A percentile compares a stretch with the other conserved stretches of the same genome.
phyloP scores from a whole-genome alignment of 164 flowering plant genomes.

The Kalanchoe fedtschenkoi region DNA sequence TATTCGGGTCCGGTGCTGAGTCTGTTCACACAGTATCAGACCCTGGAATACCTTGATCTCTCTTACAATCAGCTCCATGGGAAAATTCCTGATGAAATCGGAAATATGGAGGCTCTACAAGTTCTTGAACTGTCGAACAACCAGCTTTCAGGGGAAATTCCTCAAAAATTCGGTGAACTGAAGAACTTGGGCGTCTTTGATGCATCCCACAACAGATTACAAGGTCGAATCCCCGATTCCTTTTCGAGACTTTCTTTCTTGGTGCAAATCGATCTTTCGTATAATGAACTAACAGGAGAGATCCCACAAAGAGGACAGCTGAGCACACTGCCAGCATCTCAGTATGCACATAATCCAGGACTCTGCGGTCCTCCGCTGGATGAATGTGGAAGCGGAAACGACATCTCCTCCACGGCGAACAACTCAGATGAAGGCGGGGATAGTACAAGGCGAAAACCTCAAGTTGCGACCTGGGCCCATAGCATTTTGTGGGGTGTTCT shows the following conservation, averaged over 20 bases:
- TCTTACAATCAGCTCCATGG: slow-evolving; percentile 75
- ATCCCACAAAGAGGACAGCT: slow-evolving; percentile 81
- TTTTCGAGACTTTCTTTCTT: slow-evolving; percentile 68
- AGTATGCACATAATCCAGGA: slow-evolving; percentile 74
- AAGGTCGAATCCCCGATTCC: slow-evolving; percentile 79
- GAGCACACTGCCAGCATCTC: slow-evolving; percentile 75
- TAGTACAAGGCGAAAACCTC: slow-evolving; percentile 10
- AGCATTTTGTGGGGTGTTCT: slow-evolving; percentile 64
- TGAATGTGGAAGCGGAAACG: slow-evolving; percentile 30
- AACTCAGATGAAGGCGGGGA: slow-evolving; percentile 8
- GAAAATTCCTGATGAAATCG: slow-evolving; percentile 67
- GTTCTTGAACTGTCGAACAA: slow-evolving; percentile 69
- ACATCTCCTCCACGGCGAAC: slow-evolving; percentile 12
- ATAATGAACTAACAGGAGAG: slow-evolving; percentile 66
- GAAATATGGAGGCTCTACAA: slow-evolving; percentile 65
- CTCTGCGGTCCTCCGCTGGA: slow-evolving; percentile 91
- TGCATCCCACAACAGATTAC: slow-evolving; percentile 73
- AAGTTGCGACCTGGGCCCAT: slow-evolving; percentile 57
- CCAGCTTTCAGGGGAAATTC: slow-evolving; percentile 76
- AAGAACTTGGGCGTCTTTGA: slow-evolving; percentile 77
- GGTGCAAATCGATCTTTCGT: slow-evolving; percentile 79
- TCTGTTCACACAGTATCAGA: slow-evolving; percentile 59
- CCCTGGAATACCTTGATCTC: slow-evolving; percentile 78
- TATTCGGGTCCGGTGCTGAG: slow-evolving; percentile 79
- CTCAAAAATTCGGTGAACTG: slow-evolving; percentile 50